Conservation (phyloP, 192 early-diverging fungal genomes). For the Blastocladiella britannica region DNA sequence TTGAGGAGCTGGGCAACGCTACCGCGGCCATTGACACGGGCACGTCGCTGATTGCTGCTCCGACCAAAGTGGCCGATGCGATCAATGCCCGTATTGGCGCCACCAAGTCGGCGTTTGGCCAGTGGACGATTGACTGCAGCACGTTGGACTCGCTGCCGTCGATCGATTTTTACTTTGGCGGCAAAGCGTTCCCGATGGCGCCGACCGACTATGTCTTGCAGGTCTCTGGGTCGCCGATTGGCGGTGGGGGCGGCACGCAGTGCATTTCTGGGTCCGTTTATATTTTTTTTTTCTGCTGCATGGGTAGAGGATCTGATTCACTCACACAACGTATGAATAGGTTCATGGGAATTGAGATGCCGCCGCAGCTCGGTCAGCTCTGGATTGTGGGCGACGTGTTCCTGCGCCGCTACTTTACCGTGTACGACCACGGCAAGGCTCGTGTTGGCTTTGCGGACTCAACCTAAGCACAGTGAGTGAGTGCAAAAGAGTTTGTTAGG, state of each 20-base stretch:
- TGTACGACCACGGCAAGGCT: constrained; percentile 46
- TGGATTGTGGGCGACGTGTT: constrained; percentile 77
- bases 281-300: not conserved
- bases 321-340: too few relatives aligned
- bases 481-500: too few relatives aligned
- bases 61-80: constrained; percentile 54
- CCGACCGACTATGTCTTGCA: constrained; percentile 44
- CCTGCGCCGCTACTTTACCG: constrained; percentile 59
- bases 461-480: too few relatives aligned
- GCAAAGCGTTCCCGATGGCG: constrained; percentile 35
- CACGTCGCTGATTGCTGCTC: constrained; percentile 62
- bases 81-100: constrained; percentile 82
- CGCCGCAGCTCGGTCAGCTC: constrained; percentile 47
- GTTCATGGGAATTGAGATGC: constrained; percentile 92
- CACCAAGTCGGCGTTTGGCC: constrained; percentile 78
- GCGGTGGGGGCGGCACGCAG: constrained; percentile 14
- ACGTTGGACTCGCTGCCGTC: constrained; percentile 44
- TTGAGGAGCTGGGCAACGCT: constrained; percentile 32
- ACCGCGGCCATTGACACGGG: constrained; percentile 86
- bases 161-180: constrained; percentile 56
- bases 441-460: constrained; percentile 42
- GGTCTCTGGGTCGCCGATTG: constrained; percentile 9
- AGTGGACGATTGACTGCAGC: constrained; percentile 67
- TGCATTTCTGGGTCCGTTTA: constrained; percentile 49
- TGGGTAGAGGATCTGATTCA: constrained; percentile 12